A percentile compares a stretch with the other conserved stretches of the same genome.
Evolutionary conservation across 2,329 filamentous ascomycete species (phyloP).

Genomic region (Pseudonectria buxi): DNA sequence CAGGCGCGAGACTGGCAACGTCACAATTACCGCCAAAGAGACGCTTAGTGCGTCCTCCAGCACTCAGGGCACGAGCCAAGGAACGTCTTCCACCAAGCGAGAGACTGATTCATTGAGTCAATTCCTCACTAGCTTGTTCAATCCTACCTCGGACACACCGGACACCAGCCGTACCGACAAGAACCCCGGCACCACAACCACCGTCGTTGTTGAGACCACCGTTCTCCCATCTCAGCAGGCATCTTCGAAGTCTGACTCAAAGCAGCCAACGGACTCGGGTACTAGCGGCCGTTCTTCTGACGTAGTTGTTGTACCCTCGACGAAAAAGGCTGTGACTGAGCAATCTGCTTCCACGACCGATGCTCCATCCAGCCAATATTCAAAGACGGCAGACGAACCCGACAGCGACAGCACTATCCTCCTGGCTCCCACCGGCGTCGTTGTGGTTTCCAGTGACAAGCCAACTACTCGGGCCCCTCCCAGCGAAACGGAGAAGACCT

Average conservation of each 20-base stretch:
- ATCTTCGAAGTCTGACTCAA: background rate
- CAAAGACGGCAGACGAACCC: constrained; percentile 2
- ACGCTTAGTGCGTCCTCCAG: constrained; percentile 4
- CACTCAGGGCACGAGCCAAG: no score
- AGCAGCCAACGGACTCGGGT: no score
- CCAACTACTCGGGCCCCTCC: constrained; percentile 4
- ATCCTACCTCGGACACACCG: no score
- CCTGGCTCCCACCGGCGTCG: constrained; percentile 18
- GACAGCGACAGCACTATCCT: constrained; percentile 20
- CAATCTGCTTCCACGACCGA: constrained; percentile 10
- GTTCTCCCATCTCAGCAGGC: constrained; percentile 3
- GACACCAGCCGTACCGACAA: no score
- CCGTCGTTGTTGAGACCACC: constrained; percentile 5
- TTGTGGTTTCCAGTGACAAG: constrained; percentile 11
- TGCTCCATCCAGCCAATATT: background rate
- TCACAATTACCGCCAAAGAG: constrained; percentile 9
- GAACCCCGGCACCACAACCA: constrained; percentile 10
- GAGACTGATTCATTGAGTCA: no score
- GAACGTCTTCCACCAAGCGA: no score
- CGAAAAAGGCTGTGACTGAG: constrained; percentile 6
- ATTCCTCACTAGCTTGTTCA: no score
- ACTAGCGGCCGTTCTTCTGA: constrained; percentile 13
- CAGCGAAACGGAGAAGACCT: constrained; percentile 8
- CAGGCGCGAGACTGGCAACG: constrained; percentile 42
- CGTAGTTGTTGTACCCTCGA: constrained; percentile 14